A percentile compares a stretch with the other conserved stretches of the same genome.
Evolutionary conservation across 202 grass and related monocot species (phyloP).

Genomic region (Alloteropsis angusta): DNA sequence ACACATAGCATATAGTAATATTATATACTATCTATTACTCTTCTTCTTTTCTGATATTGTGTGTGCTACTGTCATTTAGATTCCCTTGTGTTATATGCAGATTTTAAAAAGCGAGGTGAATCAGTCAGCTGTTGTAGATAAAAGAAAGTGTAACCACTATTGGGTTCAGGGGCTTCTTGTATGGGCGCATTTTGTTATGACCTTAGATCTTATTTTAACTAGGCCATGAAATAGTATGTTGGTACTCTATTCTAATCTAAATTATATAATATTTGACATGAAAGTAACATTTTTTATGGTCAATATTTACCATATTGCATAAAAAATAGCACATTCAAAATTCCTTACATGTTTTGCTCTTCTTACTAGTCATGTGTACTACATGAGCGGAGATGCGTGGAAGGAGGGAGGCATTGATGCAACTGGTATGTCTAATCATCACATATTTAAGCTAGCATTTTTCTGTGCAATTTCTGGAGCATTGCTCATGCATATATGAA

Average conservation of each 20-base stretch:
- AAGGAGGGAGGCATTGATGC: conserved; percentile 98
- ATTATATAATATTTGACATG: background rate
- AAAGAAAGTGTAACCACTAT: background rate
- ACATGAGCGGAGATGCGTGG: conserved; percentile 99
- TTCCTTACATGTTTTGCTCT: conserved; percentile 25
- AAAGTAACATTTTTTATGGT: background rate
- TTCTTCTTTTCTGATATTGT: background rate
- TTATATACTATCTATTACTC: background rate
- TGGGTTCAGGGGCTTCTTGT: background rate
- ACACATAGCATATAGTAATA: background rate
- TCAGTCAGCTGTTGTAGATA: background rate
- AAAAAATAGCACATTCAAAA: background rate
- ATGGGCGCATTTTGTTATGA: background rate
- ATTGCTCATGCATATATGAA: background rate
- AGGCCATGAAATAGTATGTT: conserved; percentile 1
- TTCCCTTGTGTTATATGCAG: background rate
- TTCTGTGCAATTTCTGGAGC: background rate
- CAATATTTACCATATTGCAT: conserved; percentile 15
- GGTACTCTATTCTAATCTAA: background rate
- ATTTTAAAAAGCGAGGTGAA: background rate
- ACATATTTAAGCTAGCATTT: conserved; percentile 2
- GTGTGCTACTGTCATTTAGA: background rate
- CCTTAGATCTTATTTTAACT: background rate
- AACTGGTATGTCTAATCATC: conserved; percentile 53
- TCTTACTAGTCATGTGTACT: conserved; percentile 73